Evolutionary conservation across 2,329 filamentous ascomycete genomes (phyloP), one percentile per base, ranked within the genome.

Genomic region (Daldinia eschscholtzii): DNA sequence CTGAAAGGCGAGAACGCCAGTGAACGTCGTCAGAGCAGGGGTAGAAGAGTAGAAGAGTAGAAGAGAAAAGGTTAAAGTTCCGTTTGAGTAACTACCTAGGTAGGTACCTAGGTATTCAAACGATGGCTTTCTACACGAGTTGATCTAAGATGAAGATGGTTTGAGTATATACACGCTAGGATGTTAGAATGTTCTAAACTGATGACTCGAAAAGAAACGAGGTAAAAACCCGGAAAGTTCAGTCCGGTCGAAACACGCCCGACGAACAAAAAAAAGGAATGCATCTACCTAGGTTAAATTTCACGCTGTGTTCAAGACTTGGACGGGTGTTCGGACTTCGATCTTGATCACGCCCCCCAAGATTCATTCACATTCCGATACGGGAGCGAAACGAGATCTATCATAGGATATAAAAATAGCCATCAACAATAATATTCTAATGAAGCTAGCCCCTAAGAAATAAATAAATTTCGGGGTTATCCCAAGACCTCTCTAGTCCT

Each of bases 1-100:
- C 64, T 67, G 64, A 67, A 39, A 42, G 30, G 30, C 33, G 23
- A 20, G 23, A 7, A 20, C 37, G 35, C 13, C 33, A 48, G 35
- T 26, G 56, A 57, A 52, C 48, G 52, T 57, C 13, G 57, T 20
- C 12, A 30, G 56, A n/a, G 33, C 50, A 26, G n/a, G 13, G 35
- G 28, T 18, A 23, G 37, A 37, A 1, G 7, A 37, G 23, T n/a
- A n/a, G n/a, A n/a, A n/a, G n/a, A n/a, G 28, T 18, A 23, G 37
- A 37, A 1, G 7, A 37, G 23, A 13, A 2, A 18, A 6, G 30
- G 39, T 30, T n/a, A 33, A 33, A 33, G 30, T 33, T 33, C 9
- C 30, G 30, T 6, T 33, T 9, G 9, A 33, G 30, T 9, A n/a
- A 42, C 9, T 37, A n/a, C n/a, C n/a, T n/a, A n/a, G n/a, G n/a